Base-by-base conservation (phyloP, 2,329 filamentous ascomycete species). In the Microdochium nivale region DNA sequence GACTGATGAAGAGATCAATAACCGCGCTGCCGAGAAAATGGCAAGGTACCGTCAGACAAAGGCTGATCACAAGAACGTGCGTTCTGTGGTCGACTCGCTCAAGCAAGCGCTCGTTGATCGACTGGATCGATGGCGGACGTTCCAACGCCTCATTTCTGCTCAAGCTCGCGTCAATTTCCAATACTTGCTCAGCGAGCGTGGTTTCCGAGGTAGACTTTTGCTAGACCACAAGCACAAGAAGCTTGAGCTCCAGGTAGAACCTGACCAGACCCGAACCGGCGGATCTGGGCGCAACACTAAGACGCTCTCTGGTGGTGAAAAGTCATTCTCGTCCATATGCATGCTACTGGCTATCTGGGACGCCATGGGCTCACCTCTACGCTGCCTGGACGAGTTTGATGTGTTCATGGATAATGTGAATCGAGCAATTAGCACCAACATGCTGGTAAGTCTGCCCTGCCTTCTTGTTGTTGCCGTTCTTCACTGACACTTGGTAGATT, bases 351-450 rank as follows among this genome's bases (percentile, higher is more conserved):
- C 90, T 2, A 86, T 99, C 19, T 99, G 94, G 94, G 94, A 99
- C 65, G 92, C 94, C 27, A 99, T 99, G 86, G 92, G 94, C 11
- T 95, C 90, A 19, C 92, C 91, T 0, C 86, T 99, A 54, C 83
- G 94, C 51, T 99, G 94, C 63, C 76, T 99, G 51, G 94, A 99
- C 69, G 94, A 99, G 69, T 99, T 97, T 64, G 94, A 99, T 66
- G 94, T 99, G 30, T 99, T 96, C 75, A 99, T 99, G 94, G 94
- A 99, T 69, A 90, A 87, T 59, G 89, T 97, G 53, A 99, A 99
- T 68, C 84, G 94, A 54, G 89, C 88, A 52, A 88, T 95, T 59
- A 95, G 89, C 65, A 96, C 95, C 60, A 87, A 88, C 56, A 90
- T 99, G 86, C 87, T 99, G 68, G 87, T 90, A 72, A 74, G 84